phyloP scores from a whole-genome alignment of 169 alveolate species.

The Babesia microti region DNA sequence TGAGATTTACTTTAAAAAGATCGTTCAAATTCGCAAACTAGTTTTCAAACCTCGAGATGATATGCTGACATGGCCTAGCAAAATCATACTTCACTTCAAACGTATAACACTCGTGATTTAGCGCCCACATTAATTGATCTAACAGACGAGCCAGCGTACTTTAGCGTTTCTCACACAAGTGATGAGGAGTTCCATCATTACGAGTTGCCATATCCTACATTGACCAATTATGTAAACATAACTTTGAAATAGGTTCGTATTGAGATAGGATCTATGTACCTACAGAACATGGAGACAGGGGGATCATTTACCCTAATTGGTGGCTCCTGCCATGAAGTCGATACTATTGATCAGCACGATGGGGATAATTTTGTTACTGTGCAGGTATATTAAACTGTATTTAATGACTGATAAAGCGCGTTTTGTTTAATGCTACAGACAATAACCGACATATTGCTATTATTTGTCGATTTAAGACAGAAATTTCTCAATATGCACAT shows the following conservation, averaged over 20 bases:
- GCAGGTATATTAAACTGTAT: too few species aligned
- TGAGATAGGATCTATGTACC: conserved; percentile 42
- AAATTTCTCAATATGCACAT: too few species aligned
- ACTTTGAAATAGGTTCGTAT: conserved; percentile 10
- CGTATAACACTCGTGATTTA: conserved; percentile 1
- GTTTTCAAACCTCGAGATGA: conserved; percentile 50
- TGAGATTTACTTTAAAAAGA: conserved; percentile 37
- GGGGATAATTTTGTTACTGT: too few species aligned
- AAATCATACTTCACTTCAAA: conserved; percentile 32
- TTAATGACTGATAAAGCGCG: too few species aligned
- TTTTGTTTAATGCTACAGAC: too few species aligned
- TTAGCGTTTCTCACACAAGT: conserved; percentile 50
- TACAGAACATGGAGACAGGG: conserved; percentile 34
- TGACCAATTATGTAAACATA: conserved; percentile 25
- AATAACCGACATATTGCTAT: too few species aligned
- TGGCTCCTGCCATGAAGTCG: conserved; percentile 40
- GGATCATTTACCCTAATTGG: conserved; percentile 56
- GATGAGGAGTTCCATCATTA: conserved; percentile 32
- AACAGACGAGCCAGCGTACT: conserved; percentile 33
- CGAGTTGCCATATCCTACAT: conserved; percentile 40
- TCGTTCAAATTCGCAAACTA: conserved; percentile 45
- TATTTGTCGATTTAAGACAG: too few species aligned
- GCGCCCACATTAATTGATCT: not conserved
- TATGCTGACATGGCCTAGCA: conserved; percentile 52
- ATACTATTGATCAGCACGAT: too few species aligned